Evolutionary conservation across 345 rosid genomes (phyloP).

Genomic region (Angophora floribunda): DNA sequence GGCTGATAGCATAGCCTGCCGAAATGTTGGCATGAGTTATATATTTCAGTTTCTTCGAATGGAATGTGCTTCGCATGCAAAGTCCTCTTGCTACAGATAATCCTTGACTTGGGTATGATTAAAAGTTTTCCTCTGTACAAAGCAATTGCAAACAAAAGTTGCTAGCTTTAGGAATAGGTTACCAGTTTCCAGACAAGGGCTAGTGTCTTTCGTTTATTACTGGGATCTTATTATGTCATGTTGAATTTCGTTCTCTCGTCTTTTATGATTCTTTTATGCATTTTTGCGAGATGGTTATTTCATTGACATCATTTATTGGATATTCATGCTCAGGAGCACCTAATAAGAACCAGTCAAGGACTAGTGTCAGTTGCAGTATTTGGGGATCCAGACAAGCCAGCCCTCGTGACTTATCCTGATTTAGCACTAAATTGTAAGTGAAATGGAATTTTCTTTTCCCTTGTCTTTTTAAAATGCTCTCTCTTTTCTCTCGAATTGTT

Average conservation of each 20-base stretch:
- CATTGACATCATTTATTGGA: not conserved
- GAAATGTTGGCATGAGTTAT: not conserved
- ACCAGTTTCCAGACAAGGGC: not conserved
- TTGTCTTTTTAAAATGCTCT: not conserved
- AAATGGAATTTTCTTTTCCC: not conserved
- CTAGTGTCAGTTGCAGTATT: conserved; percentile 66
- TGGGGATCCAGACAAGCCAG: conserved; percentile 96
- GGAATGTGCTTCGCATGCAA: not conserved
- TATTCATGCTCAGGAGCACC: conserved; percentile 49
- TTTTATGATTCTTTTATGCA: not conserved
- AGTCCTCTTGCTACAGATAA: not conserved
- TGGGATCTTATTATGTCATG: not conserved
- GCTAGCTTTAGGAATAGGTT: not conserved
- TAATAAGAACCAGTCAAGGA: conserved; percentile 58
- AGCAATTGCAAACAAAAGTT: not conserved
- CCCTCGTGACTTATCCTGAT: conserved; percentile 92
- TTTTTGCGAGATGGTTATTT: not conserved
- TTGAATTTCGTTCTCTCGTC: not conserved
- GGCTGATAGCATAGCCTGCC: not conserved
- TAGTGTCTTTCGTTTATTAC: not conserved
- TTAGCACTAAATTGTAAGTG: conserved; percentile 76
- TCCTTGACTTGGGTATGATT: not conserved
- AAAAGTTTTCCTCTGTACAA: not conserved
- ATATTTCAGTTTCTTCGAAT: not conserved
- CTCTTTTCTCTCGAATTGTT: not conserved